phyloP scores from a whole-genome alignment of 164 flowering plant species.

The Stephania yunnanensis region DNA sequence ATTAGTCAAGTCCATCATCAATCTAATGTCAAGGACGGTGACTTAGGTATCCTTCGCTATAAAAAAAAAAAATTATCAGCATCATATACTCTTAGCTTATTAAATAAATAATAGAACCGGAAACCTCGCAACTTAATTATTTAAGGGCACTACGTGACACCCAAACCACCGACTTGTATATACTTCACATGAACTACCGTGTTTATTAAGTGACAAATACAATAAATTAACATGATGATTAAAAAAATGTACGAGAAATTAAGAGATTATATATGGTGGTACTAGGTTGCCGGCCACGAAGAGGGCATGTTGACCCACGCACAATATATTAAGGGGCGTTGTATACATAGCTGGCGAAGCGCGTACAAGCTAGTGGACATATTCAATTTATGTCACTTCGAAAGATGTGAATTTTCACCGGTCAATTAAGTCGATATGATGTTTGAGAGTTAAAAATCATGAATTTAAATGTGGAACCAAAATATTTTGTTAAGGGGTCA shows the following conservation, averaged over 20 bases:
- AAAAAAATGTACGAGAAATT: not conserved
- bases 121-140: not conserved
- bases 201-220: not conserved
- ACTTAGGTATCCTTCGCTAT: too few species aligned
- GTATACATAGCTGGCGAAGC: not conserved
- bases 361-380: not conserved
- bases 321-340: not conserved
- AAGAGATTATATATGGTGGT: not conserved
- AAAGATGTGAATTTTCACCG: too few species aligned
- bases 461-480: too few species aligned
- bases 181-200: not conserved
- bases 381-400: not conserved
- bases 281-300: not conserved
- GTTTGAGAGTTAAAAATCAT: too few species aligned
- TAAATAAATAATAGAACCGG: not conserved
- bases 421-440: too few species aligned
- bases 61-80: not conserved
- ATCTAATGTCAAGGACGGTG: too few species aligned
- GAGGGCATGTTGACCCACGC: not conserved
- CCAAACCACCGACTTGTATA: not conserved
- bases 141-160: not conserved
- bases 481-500: too few species aligned
- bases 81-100: too few species aligned
- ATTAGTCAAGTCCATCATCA: too few species aligned
- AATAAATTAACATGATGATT: too few species aligned